Evolutionary conservation across 371 early-diverging fungal species (phyloP).

Genomic region (Actinomucor elegans): DNA sequence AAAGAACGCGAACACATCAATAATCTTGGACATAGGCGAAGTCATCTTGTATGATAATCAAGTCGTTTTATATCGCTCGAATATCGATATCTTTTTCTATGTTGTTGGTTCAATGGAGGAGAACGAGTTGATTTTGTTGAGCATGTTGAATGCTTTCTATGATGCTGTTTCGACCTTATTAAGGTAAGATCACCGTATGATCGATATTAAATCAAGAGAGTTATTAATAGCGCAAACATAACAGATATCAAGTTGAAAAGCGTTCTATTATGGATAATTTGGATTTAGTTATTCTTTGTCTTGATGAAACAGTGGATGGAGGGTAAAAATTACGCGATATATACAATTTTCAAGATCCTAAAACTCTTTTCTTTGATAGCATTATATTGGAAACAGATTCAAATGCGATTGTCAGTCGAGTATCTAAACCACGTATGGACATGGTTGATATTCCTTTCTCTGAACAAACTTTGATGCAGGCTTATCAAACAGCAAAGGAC

Average conservation of each 20-base stretch:
- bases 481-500: conserved; percentile 89
- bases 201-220: too few species aligned
- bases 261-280: conserved; percentile 87
- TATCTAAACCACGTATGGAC: conserved; percentile 86
- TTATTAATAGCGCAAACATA: too few species aligned
- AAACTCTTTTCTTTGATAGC: too few species aligned
- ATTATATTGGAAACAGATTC: conserved; percentile 91
- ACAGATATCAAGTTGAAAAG: conserved; percentile 89
- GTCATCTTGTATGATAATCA: conserved; percentile 90
- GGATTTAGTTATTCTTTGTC: conserved; percentile 86
- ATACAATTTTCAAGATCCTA: too few species aligned
- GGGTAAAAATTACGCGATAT: too few species aligned
- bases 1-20: not conserved
- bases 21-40: conserved; percentile 55
- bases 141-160: conserved; percentile 78
- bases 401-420: conserved; percentile 83
- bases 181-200: conserved; percentile 71
- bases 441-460: conserved; percentile 81
- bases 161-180: conserved; percentile 85
- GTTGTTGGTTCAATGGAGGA: conserved; percentile 91
- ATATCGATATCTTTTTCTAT: conserved; percentile 88
- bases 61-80: conserved; percentile 83
- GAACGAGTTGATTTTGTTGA: conserved; percentile 88
- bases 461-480: conserved; percentile 91
- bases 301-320: conserved; percentile 96